phyloP scores from a whole-genome alignment of 2,329 filamentous ascomycete species.

The Xenoacremonium recifei region DNA sequence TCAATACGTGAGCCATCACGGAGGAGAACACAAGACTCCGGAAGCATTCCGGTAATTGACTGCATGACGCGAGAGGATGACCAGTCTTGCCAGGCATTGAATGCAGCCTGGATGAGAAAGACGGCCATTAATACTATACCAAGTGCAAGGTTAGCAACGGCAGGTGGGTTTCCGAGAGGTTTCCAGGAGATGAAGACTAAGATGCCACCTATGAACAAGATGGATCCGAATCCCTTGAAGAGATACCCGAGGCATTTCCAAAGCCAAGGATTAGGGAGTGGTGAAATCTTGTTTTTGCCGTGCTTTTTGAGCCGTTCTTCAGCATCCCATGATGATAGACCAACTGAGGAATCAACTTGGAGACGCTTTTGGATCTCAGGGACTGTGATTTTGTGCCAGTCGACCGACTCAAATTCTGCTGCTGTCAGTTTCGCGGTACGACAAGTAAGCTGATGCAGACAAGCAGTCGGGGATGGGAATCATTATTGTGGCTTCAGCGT shows the following conservation, averaged over 20 bases:
- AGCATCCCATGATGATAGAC: slow-evolving; percentile 13
- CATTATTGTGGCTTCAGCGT: too few species aligned
- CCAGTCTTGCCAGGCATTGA: slow-evolving; percentile 73
- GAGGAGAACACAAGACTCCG: slow-evolving; percentile 65
- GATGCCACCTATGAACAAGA: slow-evolving; percentile 66
- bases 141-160: slow-evolving; percentile 67
- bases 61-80: slow-evolving; percentile 75
- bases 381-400: slow-evolving; percentile 17
- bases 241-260: slow-evolving; percentile 64
- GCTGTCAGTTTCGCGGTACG: too few species aligned
- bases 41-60: slow-evolving; percentile 78
- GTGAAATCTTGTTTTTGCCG: slow-evolving; percentile 17
- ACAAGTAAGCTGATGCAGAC: too few species aligned
- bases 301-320: slow-evolving; percentile 12
- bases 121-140: slow-evolving; percentile 71
- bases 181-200: slow-evolving; percentile 77
- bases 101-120: slow-evolving; percentile 66
- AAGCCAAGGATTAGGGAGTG: slow-evolving; percentile 13
- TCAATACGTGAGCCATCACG: slow-evolving; percentile 54
- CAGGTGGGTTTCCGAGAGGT: slow-evolving; percentile 69
- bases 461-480: too few species aligned
- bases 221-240: slow-evolving; percentile 73
- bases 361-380: slow-evolving; percentile 15
- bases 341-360: slow-evolving; percentile 9
- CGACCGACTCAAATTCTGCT: too few species aligned